Conservation (phyloP, 2,329 filamentous ascomycete species). For the Sporothrix humicola region DNA sequence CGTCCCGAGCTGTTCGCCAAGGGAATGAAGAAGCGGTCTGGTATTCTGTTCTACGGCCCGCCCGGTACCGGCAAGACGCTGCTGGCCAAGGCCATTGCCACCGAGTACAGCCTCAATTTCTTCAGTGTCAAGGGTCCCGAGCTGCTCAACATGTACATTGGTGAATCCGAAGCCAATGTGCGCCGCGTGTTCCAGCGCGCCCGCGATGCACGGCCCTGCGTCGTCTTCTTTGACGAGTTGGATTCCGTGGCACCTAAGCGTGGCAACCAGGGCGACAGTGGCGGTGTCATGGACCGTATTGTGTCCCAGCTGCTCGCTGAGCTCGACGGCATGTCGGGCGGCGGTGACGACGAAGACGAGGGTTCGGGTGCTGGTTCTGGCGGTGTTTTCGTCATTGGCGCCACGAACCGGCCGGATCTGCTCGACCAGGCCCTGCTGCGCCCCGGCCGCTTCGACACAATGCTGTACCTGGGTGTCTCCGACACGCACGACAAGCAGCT, state of each 20-base stretch:
- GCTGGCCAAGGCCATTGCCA: conserved; percentile 91
- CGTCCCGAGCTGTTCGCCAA: conserved; percentile 93
- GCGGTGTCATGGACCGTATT: conserved; percentile 97
- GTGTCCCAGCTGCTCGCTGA: conserved; percentile 94
- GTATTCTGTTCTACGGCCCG: conserved; percentile 89
- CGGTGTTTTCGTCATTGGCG: conserved; percentile 95
- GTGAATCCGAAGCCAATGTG: conserved; percentile 91
- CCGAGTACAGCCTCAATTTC: conserved; percentile 92
- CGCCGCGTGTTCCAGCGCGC: conserved; percentile 87
- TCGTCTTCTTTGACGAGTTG: conserved; percentile 92
- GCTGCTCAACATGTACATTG: conserved; percentile 94
- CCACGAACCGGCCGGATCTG: conserved; percentile 92
- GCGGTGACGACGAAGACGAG: conserved; percentile 33
- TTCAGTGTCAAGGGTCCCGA: conserved; percentile 93
- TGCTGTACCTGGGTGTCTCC: conserved; percentile 95
- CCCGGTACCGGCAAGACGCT: conserved; percentile 91
- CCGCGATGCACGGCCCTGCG: conserved; percentile 82
- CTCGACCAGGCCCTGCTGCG: conserved; percentile 87
- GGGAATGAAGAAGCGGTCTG: conserved; percentile 97
- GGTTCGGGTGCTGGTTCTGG: conserved; percentile 69
- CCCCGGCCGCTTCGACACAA: conserved; percentile 95
- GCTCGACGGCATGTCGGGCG: conserved; percentile 87
- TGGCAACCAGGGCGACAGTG: conserved; percentile 95
- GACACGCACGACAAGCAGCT: conserved; percentile 97
- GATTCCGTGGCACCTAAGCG: conserved; percentile 95